Percentiles rank a stretch among this genome's conserved stretches.
phyloP scores from a whole-genome alignment of 2,329 filamentous ascomycete species.

The Penicillium sp. region DNA sequence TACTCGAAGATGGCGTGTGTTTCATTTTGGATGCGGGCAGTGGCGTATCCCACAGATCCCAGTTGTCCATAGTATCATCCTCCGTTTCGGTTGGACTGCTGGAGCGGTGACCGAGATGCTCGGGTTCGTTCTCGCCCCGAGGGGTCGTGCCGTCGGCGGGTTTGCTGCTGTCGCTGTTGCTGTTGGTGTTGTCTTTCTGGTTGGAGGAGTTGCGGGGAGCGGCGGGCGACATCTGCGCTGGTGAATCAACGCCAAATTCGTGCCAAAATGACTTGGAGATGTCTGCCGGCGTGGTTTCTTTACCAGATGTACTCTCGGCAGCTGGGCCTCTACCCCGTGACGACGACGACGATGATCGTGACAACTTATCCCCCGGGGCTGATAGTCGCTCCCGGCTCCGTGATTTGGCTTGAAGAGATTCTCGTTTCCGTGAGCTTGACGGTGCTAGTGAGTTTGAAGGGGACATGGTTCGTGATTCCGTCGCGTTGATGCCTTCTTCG shows the following conservation, averaged over 20 bases:
- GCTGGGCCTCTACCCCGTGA: constrained; percentile 34
- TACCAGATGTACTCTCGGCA: constrained; percentile 42
- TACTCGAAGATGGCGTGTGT: constrained; percentile 50
- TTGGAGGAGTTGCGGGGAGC: constrained; percentile 31
- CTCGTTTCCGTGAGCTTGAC: constrained; percentile 28
- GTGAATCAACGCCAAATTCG: constrained; percentile 56
- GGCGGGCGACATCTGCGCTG: constrained; percentile 45
- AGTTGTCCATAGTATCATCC: constrained; percentile 55
- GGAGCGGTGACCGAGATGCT: constrained; percentile 38
- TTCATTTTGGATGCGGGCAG: constrained; percentile 36
- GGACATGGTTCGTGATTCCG: constrained; percentile 42
- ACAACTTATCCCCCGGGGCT: constrained; percentile 28
- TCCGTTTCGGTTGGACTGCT: constrained; percentile 23
- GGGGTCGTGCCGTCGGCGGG: constrained; percentile 30
- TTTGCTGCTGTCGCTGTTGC: constrained; percentile 4
- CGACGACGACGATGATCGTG: constrained; percentile 38
- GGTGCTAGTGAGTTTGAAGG: constrained; percentile 27
- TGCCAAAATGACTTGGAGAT: constrained; percentile 55
- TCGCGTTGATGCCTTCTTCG: constrained; percentile 77
- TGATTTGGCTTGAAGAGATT: constrained; percentile 35
- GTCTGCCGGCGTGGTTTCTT: constrained; percentile 46
- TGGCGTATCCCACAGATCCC: constrained; percentile 62
- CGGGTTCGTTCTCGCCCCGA: constrained; percentile 43
- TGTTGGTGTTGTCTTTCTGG: constrained; percentile 1
- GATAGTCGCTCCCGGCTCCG: constrained; percentile 39